Evolutionary conservation across 306 rosid species (phyloP).

Genomic region (Boehmeria nivea): DNA sequence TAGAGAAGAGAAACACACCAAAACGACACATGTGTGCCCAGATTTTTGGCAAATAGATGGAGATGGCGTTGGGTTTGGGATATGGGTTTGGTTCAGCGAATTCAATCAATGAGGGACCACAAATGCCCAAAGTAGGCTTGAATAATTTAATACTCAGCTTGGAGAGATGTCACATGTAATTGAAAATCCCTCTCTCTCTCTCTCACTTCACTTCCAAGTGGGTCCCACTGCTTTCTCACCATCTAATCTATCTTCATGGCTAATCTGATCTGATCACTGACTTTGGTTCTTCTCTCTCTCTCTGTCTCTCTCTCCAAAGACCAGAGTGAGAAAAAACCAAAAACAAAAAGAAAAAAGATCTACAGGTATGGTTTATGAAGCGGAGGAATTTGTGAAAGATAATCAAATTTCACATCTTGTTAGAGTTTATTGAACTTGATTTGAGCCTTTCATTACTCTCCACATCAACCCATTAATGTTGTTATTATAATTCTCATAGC

Average conservation of each 20-base stretch:
- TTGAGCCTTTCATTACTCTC: no score
- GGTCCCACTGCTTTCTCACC: conserved; percentile 30
- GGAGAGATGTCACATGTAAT: conserved; percentile 35
- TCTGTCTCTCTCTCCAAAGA: no score
- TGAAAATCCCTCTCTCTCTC: no score
- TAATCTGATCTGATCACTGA: conserved; percentile 22
- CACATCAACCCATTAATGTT: not conserved
- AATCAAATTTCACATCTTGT: no score
- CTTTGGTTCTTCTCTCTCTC: conserved; percentile 6
- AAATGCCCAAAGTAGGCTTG: conserved; percentile 19
- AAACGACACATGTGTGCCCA: not conserved
- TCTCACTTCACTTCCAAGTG: conserved; percentile 32
- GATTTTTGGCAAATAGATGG: not conserved
- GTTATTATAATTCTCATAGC: not conserved
- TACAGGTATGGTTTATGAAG: conserved; percentile 1
- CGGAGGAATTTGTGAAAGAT: not conserved
- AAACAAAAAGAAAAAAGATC: not conserved
- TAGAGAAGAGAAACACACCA: not conserved
- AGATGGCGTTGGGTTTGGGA: not conserved
- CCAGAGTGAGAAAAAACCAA: not conserved
- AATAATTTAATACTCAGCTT: conserved; percentile 8
- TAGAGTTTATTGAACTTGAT: no score
- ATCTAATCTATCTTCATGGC: conserved; percentile 17
- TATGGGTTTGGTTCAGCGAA: conserved; percentile 23
- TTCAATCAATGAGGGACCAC: conserved; percentile 36